Percentiles rank a stretch among this genome's conserved stretches.
Evolutionary conservation across 768 basidiomycete species (phyloP).

Genomic region (Serpula lacrymans): DNA sequence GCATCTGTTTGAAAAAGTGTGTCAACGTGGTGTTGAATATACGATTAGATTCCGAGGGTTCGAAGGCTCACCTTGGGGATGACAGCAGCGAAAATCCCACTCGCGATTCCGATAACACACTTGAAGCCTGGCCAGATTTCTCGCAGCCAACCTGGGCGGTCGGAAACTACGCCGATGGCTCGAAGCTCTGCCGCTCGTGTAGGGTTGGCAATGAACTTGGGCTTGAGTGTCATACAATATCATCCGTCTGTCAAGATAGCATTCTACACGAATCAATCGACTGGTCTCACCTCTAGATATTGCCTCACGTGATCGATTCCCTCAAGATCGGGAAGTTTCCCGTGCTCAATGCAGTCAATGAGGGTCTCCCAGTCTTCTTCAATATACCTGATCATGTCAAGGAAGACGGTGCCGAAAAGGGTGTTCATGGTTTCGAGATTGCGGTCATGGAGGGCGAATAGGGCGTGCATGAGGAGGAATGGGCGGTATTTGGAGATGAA

Average conservation of each 20-base stretch:
- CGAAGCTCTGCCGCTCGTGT: conserved; percentile 13
- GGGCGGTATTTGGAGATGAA: conserved; percentile 17
- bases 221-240: too few species aligned
- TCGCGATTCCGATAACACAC: conserved; percentile 14
- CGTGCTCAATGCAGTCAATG: conserved; percentile 12
- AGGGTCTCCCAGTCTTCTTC: conserved; percentile 18
- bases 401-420: conserved; percentile 13
- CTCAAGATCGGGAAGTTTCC: conserved; percentile 15
- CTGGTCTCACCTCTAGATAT: conserved; percentile 17
- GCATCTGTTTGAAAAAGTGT: too few species aligned
- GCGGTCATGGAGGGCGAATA: conserved; percentile 13
- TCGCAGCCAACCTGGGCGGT: conserved; percentile 15
- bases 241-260: too few species aligned
- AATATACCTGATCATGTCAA: conserved; percentile 19
- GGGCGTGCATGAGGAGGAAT: conserved; percentile 17
- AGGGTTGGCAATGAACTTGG: conserved; percentile 5
- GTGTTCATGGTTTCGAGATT: conserved; percentile 9
- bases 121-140: conserved; percentile 11
- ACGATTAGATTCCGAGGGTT: not conserved
- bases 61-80: conserved; percentile 12
- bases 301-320: conserved; percentile 12
- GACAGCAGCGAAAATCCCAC: conserved; percentile 12
- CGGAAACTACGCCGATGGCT: conserved; percentile 9
- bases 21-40: not conserved
- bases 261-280: too few species aligned